Evolutionary conservation across 208 protist genomes (phyloP).

Genomic region (Trypanosoma boissoni): DNA sequence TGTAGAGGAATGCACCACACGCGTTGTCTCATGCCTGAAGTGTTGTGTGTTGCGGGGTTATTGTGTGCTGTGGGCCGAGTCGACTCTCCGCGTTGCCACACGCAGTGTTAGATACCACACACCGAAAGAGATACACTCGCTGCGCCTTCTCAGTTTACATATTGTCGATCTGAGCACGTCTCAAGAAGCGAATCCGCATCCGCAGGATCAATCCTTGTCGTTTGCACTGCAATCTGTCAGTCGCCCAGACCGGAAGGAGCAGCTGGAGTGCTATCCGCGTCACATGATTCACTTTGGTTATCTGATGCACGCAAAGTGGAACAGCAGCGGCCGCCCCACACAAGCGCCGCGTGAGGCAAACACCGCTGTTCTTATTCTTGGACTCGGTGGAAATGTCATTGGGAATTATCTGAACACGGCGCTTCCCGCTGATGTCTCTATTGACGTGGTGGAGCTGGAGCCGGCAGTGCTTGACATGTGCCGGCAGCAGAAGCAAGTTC

Average conservation of each 20-base stretch:
- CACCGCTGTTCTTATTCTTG: slow-evolving; percentile 62
- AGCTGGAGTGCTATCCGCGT: slow-evolving; percentile 69
- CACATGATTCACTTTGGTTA: slow-evolving; percentile 80
- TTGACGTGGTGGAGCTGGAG: slow-evolving; percentile 82
- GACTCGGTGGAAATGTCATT: slow-evolving; percentile 78
- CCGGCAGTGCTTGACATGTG: slow-evolving; percentile 62
- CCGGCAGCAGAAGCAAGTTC: slow-evolving; percentile 37
- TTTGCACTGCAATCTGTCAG: slow-evolving; percentile 72
- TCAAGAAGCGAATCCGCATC: slow-evolving; percentile 26
- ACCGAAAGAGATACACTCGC: background rate
- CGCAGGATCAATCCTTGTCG: slow-evolving; percentile 18
- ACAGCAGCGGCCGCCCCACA: slow-evolving; percentile 7
- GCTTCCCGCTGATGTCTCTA: slow-evolving; percentile 34
- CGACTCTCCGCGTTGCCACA: slow-evolving; percentile 19
- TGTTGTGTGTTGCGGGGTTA: slow-evolving; percentile 43
- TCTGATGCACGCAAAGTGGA: slow-evolving; percentile 50
- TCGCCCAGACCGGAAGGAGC: slow-evolving; percentile 29
- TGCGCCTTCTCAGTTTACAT: slow-evolving; percentile 44
- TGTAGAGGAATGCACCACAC: slow-evolving; percentile 28
- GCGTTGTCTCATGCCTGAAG: slow-evolving; percentile 28
- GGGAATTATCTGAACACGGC: slow-evolving; percentile 62
- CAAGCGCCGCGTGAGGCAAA: background rate
- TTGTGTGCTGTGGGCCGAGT: slow-evolving; percentile 59
- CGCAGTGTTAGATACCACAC: background rate
- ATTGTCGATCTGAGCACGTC: no score